Evolutionary conservation across 1,284 basidiomycete species (phyloP).

Genomic region (Apiotrichum laibachii): DNA sequence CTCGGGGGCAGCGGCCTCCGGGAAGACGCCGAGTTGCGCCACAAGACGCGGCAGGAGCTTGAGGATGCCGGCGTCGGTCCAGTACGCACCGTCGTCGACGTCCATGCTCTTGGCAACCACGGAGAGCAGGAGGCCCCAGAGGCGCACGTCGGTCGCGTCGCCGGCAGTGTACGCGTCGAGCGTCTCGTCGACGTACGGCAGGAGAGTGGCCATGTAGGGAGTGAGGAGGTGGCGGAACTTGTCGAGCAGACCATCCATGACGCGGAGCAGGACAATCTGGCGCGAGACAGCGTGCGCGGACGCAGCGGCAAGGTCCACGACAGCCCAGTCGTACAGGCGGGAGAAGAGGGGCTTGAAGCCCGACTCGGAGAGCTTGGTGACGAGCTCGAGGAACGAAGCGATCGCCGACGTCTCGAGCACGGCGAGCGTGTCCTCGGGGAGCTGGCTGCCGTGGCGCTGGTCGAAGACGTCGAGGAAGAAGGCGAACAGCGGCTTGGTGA

Average conservation of each 20-base stretch:
- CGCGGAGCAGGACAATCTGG: constrained; percentile 67
- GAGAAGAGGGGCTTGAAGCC: constrained; percentile 91
- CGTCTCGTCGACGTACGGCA: constrained; percentile 67
- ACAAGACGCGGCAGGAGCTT: constrained; percentile 62
- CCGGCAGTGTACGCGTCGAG: constrained; percentile 57
- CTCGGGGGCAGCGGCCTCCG: constrained; percentile 10
- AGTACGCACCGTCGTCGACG: constrained; percentile 83
- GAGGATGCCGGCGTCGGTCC: constrained; percentile 76
- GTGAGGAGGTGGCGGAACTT: constrained; percentile 88
- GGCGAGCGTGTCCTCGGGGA: constrained; percentile 39
- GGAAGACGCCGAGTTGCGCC: constrained; percentile 58
- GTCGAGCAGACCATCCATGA: constrained; percentile 69
- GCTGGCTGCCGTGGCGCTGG: constrained; percentile 51
- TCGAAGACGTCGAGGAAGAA: constrained; percentile 80
- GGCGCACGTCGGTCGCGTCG: constrained; percentile 32
- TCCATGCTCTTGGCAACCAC: constrained; percentile 68
- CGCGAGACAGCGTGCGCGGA: constrained; percentile 44
- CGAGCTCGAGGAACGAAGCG: constrained; percentile 78
- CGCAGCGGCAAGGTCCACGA: constrained; percentile 55
- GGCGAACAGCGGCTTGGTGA: constrained; percentile 72
- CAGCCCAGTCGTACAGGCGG: constrained; percentile 93
- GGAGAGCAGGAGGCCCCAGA: constrained; percentile 68
- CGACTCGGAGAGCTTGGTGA: constrained; percentile 89
- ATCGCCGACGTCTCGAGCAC: constrained; percentile 55
- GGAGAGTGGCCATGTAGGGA: constrained; percentile 78